Base-by-base conservation (phyloP, 495 filamentous ascomycete genomes). In the Aspergillus affinis region DNA sequence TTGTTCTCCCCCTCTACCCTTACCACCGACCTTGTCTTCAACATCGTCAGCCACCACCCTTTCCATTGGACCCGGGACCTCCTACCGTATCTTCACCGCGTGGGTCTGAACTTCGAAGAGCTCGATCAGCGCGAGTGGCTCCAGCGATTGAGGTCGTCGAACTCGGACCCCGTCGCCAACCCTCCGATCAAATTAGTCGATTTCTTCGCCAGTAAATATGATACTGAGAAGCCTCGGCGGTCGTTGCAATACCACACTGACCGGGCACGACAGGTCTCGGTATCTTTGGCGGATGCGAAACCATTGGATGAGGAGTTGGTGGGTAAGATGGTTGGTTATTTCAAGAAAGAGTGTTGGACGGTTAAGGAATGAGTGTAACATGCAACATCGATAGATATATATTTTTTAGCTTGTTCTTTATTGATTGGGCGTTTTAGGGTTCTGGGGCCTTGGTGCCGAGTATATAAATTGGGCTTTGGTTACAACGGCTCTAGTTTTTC, bases 161-260 rank as follows among this genome's bases (percentile, higher is more conserved):
- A 68, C 27, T 60, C 62, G 9, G 75, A 79, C 29, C 73, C 66
- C 18, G 65, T 30, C 32, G 64, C 19, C 30, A 81, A 73, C 19
- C 80, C 79, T 13, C 69, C 78, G 2, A 67, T 80, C 19, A 83
- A 83, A 64, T 62, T 83, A 12, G 59, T 75, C 2, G 76, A 78
- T 23, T 83, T 75, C 61, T 82, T 77, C 27, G 62, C 62, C 9
- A 32, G 62, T 9, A 67, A 69, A 48, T 69, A 67, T 56, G 61
- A 64, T 55, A 51, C 54, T 8, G 58, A 61, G 23, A 21, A 23
- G 30, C 57, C 56, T 0, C 6, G 51, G 17, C 41, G 51, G 50
- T 27, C 29, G 8, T 44, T 66, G 20, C 27, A 44, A 15, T 71
- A 62, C 60, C 51, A 50, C 18, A 68, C 65, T 7, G 64, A 60